Base-by-base conservation (phyloP, 73 alveolate genomes). In the Uronychia setigera region DNA sequence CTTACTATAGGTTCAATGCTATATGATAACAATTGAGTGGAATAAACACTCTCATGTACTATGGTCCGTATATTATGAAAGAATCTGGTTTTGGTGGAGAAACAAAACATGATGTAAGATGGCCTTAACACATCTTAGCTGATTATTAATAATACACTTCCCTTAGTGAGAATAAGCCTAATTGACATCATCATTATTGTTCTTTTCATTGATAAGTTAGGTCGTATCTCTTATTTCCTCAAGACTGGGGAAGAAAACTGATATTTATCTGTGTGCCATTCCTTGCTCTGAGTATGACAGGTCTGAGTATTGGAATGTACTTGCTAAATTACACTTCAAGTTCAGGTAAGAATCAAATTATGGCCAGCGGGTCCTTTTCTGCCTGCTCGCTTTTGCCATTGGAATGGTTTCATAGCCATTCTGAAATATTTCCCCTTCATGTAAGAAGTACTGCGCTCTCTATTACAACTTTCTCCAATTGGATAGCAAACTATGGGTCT, bases 361-460 rank as follows among this genome's bases (percentile, higher is more conserved):
- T 78, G 90, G 26, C 32, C 81, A 26, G 59, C 74, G 13, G 88
- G 57, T 87, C 27, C 57, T 87, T 79, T 29, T 67, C 32, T 87
- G 74, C 80, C 57, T 87, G 27, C 58, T 74, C 1, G 81, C 76
- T 79, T 87, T 87, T 35, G 29, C 93, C 13, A 35, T 87, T 29
- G 59, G 84, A 1, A 26, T 87, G 58, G 88, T 85, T 0, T 29
- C 89, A 30, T 32, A 75, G 0, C 89, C 89, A 87, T 35, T 59
- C 93, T 29, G 93, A 87, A 35, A 87, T 87, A 25, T 87, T 59
- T 58, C 93, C 93, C n/a, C n/a, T n/a, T n/a, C n/a, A n/a, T 1
- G 67, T 46, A 46, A 46, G 67, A 46, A 46, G 67, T 19, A 46
- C 19, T 19, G 5, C 19, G 19, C 67, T 19, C n/a, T 78, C 84